Conservation (phyloP, 441 rosid genomes). For the Populus trichocarpa region DNA sequence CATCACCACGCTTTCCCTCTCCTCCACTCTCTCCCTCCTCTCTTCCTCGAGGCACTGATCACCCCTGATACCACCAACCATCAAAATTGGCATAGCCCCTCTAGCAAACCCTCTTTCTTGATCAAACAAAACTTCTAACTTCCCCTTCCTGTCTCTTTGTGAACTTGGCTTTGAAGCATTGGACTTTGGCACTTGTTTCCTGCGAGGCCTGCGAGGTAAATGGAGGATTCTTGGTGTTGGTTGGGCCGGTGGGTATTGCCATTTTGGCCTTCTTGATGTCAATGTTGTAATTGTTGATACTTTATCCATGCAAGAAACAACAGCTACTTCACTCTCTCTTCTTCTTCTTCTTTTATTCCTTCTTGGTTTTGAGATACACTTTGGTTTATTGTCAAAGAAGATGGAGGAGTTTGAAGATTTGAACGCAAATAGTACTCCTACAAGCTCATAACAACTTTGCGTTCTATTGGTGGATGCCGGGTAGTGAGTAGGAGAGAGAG, state of each 20-base stretch:
- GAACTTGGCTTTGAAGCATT: conserved; percentile 22
- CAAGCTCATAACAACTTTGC: neutral
- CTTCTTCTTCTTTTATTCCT: neutral
- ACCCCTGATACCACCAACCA: conserved; percentile 13
- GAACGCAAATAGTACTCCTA: neutral
- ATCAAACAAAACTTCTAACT: conserved; percentile 48
- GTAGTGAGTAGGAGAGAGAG: neutral
- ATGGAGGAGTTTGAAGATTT: neutral
- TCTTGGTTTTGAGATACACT: neutral
- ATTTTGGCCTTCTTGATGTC: conserved; percentile 53
- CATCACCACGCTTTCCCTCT: conserved; percentile 23
- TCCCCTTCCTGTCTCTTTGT: conserved; percentile 42
- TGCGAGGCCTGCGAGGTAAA: conserved; percentile 62
- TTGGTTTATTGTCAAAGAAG: neutral
- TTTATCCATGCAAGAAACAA: conserved; percentile 45
- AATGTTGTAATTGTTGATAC: conserved; percentile 27
- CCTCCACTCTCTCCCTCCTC: conserved; percentile 28
- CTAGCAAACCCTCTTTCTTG: conserved; percentile 40
- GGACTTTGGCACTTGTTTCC: conserved; percentile 29
- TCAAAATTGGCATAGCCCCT: conserved; percentile 23
- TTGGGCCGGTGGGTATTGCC: conserved; percentile 59
- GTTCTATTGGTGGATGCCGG: conserved; percentile 5
- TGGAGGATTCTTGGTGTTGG: conserved; percentile 71
- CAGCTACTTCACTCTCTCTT: neutral
- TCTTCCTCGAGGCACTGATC: conserved; percentile 6